Evolutionary conservation across 768 basidiomycete genomes (phyloP), one percentile per base, ranked within the genome.

Genomic region (Phylloporus sp.): DNA sequence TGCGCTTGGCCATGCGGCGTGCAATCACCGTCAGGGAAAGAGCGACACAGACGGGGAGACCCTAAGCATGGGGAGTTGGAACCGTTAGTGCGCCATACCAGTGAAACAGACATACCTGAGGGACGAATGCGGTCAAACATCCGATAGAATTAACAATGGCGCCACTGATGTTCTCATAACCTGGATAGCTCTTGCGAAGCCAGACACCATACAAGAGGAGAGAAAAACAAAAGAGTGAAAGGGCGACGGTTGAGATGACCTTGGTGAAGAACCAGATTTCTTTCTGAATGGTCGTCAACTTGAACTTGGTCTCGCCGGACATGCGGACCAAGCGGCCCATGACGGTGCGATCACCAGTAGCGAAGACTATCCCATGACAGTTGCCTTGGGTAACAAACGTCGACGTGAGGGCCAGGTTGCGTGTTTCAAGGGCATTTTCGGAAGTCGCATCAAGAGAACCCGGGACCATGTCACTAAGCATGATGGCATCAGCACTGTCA

Each of bases 251-350:
- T 52, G 69, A 80, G 52, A 82, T 76, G 59, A 76, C 70, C 55
- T 80, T 80, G 41, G 78, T 75, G 59, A 81, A 81, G 57, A 74
- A 77, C 66, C 74, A 75, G 2, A 77, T 71, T 52, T 79, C 78
- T 39, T 59, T 69, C 56, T 79, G 77, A 24, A 79, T 72, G 22
- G 76, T 73, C 0, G 78, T 78, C 31, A 76, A 59, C 52, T 74
- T 77, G 61, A 72, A 69, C 53, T 75, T 76, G 11, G 70, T 71
- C 45, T 74, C 70, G 16, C 72, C 74, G 0, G 80, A 79, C 59
- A 82, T 73, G 55, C 77, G 73, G 22, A 81, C 80, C 52, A 83
- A 76, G 26, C 78, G 76, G 8, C 80, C 82, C 76, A 77, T 75
- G 48, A 74, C 61, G 1, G 72, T 70, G 32, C 70, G 76, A 54